These are phyloP conservation scores for Acanthamoeba royreba DNA, from an alignment of 208 protist species.

Conservation along the genomic window DNA sequence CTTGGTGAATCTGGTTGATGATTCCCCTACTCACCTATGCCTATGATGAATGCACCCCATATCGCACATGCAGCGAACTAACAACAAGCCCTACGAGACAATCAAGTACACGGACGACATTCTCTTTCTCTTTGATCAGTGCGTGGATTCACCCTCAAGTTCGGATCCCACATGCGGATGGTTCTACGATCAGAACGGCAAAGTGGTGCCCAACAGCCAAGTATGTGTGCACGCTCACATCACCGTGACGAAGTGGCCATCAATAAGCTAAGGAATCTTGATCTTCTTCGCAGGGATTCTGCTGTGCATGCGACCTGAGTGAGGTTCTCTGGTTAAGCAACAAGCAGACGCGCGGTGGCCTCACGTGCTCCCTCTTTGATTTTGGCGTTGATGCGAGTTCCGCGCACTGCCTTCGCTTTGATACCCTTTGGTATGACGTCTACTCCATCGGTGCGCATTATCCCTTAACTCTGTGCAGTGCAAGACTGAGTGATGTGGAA, in stretches of 20 bases:
- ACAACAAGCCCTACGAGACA: slow-evolving; percentile 9
- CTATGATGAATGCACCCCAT: background rate
- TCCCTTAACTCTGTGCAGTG: background rate
- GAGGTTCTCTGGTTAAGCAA: background rate
- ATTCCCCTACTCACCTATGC: background rate
- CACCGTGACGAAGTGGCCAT: background rate
- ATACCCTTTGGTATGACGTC: background rate
- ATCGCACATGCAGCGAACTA: background rate
- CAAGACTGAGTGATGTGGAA: too few species aligned
- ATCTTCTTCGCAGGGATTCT: background rate
- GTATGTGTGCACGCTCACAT: background rate
- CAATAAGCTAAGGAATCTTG: too few species aligned
- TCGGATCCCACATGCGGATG: background rate
- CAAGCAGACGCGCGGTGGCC: background rate
- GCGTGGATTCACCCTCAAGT: background rate
- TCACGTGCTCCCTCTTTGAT: background rate
- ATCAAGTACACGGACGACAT: background rate
- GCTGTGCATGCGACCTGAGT: background rate
- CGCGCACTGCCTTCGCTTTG: background rate
- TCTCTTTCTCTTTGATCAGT: background rate
- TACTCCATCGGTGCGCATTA: background rate
- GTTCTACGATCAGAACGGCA: background rate
- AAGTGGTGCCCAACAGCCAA: background rate
- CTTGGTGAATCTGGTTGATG: background rate
- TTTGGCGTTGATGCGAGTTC: background rate